A percentile compares a stretch with the other conserved stretches of the same genome.
phyloP scores from a whole-genome alignment of 163 green algal species.

The Volvox carteri region DNA sequence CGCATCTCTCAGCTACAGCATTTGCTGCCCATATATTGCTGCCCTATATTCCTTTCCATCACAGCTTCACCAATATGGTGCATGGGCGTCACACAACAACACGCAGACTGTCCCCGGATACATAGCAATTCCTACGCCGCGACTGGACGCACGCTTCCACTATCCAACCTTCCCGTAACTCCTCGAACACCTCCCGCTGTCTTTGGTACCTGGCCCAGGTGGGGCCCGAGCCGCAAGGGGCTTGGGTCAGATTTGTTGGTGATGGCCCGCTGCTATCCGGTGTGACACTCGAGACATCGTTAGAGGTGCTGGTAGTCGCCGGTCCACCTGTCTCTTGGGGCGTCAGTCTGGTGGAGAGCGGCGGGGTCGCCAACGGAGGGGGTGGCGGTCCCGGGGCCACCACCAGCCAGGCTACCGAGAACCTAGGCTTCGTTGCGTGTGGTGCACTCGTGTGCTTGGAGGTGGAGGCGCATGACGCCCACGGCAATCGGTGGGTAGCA shows the following conservation, averaged over 20 bases:
- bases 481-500: constrained; percentile 72
- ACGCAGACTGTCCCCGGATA: too few species aligned
- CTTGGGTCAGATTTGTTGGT: constrained; percentile 70
- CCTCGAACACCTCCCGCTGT: too few species aligned
- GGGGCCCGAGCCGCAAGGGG: constrained; percentile 18
- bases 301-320: constrained; percentile 56
- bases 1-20: too few species aligned
- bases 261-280: constrained; percentile 49
- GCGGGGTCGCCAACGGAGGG: background rate
- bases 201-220: too few species aligned
- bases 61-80: too few species aligned
- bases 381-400: constrained; percentile 6
- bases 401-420: constrained; percentile 28
- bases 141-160: too few species aligned
- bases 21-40: too few species aligned
- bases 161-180: too few species aligned
- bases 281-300: constrained; percentile 57
- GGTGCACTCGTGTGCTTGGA: constrained; percentile 75
- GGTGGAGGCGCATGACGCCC: constrained; percentile 73
- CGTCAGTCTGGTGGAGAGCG: constrained; percentile 52
- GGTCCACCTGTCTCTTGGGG: constrained; percentile 65
- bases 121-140: too few species aligned
- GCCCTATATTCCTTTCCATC: too few species aligned
- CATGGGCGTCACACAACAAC: too few species aligned
- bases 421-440: constrained; percentile 67